Base-by-base conservation (phyloP, 495 filamentous ascomycete species). In the Penicillium waksmanii region DNA sequence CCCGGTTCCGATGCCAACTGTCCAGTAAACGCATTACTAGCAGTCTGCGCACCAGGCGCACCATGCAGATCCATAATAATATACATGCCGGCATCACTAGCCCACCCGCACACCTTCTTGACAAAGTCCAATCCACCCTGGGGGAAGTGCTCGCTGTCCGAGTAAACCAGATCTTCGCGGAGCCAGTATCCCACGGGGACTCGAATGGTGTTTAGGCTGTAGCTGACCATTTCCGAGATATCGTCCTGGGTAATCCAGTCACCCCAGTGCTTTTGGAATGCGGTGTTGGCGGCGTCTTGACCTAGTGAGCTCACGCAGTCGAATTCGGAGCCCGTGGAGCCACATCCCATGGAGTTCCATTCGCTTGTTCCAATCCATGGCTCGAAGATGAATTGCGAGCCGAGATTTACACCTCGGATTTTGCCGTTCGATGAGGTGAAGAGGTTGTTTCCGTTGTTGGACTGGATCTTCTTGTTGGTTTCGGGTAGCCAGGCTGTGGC, bases 121-220 rank as follows among this genome's bases (percentile, higher is more conserved):
- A 88, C 72, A 65, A 84, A 85, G 5, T 64, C 38, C 3, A 87
- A 65, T 0, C 78, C 85, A 6, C 85, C 85, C 60, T 78, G 76
- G 1, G 84, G 53, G 27, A 86, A 88, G 60, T 82, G 73, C 64
- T 88, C 85, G 44, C 68, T 80, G 42, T 76, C 66, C 43, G 82
- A 46, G 42, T 84, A 71, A 1, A 89, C 84, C 33, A 86, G 68
- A 36, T 81, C 78, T 63, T 88, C 85, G 18, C 73, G 65, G 43
- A 88, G 77, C 85, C 86, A 89, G 68, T 84, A 89, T 0, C 85
- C 87, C 2, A 88, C 77, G 0, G 85, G 86, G 13, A 89, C 81
- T 3, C 87, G 79, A 33, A 89, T 78, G 1, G 85, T 83, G 62
- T 88, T 88, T 8, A 89, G 66, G 0, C 85, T 84, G 38, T 80